These are phyloP conservation scores for Carex parvula DNA, from an alignment of 176 grass and related monocot species.

Conservation along the genomic window DNA sequence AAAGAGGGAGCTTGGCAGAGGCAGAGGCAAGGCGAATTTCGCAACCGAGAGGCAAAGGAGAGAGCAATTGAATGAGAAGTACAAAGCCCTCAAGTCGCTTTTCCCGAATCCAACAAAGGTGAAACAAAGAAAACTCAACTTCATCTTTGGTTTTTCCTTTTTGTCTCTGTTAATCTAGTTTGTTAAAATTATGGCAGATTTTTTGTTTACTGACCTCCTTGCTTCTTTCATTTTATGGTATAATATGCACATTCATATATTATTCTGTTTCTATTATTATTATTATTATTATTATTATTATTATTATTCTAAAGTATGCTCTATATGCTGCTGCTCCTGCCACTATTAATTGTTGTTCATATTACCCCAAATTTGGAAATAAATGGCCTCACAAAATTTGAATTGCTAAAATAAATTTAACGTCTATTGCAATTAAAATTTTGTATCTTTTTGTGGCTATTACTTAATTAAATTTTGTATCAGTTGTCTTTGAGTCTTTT, in stretches of 20 bases:
- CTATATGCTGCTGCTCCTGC: no score
- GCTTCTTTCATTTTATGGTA: neutral
- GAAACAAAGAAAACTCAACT: constrained; percentile 25
- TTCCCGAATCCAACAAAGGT: constrained; percentile 90
- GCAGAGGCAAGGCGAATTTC: constrained; percentile 68
- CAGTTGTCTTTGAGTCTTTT: neutral
- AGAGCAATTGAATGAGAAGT: constrained; percentile 93
- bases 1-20: constrained; percentile 49
- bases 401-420: neutral
- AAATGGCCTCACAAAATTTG: neutral
- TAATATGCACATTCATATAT: neutral
- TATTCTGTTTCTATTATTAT: neutral
- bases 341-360: neutral
- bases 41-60: constrained; percentile 91
- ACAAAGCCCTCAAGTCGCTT: constrained; percentile 60
- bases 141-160: constrained; percentile 1
- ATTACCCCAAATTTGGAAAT: neutral
- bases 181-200: neutral
- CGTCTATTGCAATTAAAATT: neutral
- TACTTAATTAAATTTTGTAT: neutral
- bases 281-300: no score
- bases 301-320: no score
- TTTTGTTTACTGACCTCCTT: neutral
- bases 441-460: neutral
- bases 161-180: constrained; percentile 16